Evolutionary conservation across 2,329 filamentous ascomycete genomes (phyloP), one percentile per base, ranked within the genome.

Genomic region (Aspergillus brasiliensis): DNA sequence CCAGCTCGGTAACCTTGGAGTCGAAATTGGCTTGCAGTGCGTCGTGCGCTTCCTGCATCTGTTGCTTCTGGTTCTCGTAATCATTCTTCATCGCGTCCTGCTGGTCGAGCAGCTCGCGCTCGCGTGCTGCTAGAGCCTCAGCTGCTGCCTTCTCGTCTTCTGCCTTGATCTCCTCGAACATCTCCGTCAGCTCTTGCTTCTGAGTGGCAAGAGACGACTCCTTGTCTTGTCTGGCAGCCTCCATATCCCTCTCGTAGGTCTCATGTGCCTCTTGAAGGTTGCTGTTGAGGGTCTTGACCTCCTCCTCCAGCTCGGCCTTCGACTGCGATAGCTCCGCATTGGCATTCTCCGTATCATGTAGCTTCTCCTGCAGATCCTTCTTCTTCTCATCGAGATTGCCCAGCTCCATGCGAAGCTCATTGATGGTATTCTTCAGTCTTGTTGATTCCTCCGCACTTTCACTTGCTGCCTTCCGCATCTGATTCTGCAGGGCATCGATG

Each of bases 341-440:
- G 53, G 75, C 74, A 53, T 78, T 80, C 49, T 80, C 78, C 23
- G 78, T 77, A 48, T 76, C 74, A 7, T 71, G 72, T 23, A 83
- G 67, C 61, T 73, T 78, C 54, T 83, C 79, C 62, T 81, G 78
- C 25, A 84, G 71, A 61, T 84, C 81, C 56, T 79, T 82, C 48
- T 81, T 75, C 68, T 82, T 82, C 63, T 83, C 82, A 64, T 84
- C 81, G 34, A 84, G 72, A 28, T 74, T 72, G 15, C 71, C 81
- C 56, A 84, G 76, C 62, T 86, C 80, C 42, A 83, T 73, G 31
- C 81, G 77, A 8, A 85, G 75, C 62, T 82, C 80, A 54, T 75
- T 81, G 61, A 80, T 76, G 38, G 71, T 76, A 48, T 77, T 76
- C 64, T 75, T 78, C 51, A 80, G 65, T 42, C 70, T 75, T 8